phyloP scores from a whole-genome alignment of 352 stramenopile species.

The Albugo candida region DNA sequence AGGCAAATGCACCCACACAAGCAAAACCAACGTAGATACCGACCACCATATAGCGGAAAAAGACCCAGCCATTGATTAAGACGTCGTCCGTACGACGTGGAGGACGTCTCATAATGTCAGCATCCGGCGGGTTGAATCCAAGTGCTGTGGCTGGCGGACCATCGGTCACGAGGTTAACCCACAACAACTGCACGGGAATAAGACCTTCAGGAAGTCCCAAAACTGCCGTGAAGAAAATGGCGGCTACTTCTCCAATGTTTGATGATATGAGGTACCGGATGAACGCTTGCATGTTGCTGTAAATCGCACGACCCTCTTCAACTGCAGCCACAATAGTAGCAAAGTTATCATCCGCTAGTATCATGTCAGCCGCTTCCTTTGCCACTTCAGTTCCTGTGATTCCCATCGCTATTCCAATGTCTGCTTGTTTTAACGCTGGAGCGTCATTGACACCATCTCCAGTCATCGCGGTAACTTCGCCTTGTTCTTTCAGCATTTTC shows the following conservation, averaged over 20 bases:
- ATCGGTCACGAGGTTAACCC: constrained; percentile 99
- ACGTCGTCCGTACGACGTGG: constrained; percentile 90
- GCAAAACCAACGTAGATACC: constrained; percentile 87
- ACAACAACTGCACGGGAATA: constrained; percentile 97
- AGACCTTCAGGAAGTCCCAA: constrained; percentile 93
- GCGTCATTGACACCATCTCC: constrained; percentile 99
- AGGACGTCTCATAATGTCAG: constrained; percentile 93
- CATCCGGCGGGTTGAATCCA: constrained; percentile 96
- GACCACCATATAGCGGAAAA: constrained; percentile 94
- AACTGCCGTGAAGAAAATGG: constrained; percentile 95
- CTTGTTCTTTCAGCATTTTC: constrained; percentile 89
- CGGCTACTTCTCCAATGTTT: constrained; percentile 98
- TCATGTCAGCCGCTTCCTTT: constrained; percentile 96
- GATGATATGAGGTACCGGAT: constrained; percentile 98
- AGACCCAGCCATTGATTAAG: constrained; percentile 96
- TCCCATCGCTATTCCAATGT: constrained; percentile 98
- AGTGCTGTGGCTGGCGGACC: constrained; percentile 94
- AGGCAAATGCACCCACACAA: constrained; percentile 83
- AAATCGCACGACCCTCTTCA: constrained; percentile 74
- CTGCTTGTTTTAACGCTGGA: constrained; percentile 93
- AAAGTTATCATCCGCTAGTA: constrained; percentile 98
- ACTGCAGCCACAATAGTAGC: constrained; percentile 91
- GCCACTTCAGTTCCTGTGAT: constrained; percentile 95
- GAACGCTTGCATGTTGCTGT: constrained; percentile 98
- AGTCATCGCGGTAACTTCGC: constrained; percentile 94